These are phyloP conservation scores for Epichloe aotearoae DNA, from an alignment of 2,329 filamentous ascomycete species.

Conservation along the genomic window DNA sequence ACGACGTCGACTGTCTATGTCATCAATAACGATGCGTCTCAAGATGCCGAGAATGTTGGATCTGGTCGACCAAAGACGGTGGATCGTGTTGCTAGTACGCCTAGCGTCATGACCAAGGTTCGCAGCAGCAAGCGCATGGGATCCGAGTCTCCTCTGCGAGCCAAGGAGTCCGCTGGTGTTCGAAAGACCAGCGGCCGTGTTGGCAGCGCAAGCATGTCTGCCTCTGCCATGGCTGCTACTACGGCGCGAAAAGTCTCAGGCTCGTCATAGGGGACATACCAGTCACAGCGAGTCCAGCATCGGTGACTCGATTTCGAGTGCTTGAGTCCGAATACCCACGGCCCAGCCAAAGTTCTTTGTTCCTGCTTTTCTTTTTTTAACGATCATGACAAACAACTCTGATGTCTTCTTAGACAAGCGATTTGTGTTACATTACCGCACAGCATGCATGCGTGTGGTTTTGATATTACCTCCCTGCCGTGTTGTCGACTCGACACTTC, in stretches of 20 bases:
- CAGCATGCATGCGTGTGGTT: constrained; percentile 23
- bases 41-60: constrained; percentile 60
- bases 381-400: constrained; percentile 28
- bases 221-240: constrained; percentile 28
- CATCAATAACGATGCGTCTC: constrained; percentile 54
- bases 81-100: constrained; percentile 40
- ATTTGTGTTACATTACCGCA: constrained; percentile 21
- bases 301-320: background rate
- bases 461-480: background rate
- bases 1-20: constrained; percentile 56
- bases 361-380: constrained; percentile 18
- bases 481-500: background rate
- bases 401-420: constrained; percentile 21
- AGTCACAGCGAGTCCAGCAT: constrained; percentile 1
- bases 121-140: constrained; percentile 44
- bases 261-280: constrained; percentile 16
- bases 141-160: constrained; percentile 33
- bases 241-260: constrained; percentile 42
- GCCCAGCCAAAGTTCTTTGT: constrained; percentile 4
- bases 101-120: constrained; percentile 49
- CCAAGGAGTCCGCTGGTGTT: constrained; percentile 39
- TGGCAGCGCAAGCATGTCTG: constrained; percentile 39
- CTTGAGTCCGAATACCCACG: constrained; percentile 2
- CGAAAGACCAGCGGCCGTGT: constrained; percentile 55
- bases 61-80: constrained; percentile 45